Evolutionary conservation across 805 yeast species (phyloP).

Genomic region (Spathaspora girioi): DNA sequence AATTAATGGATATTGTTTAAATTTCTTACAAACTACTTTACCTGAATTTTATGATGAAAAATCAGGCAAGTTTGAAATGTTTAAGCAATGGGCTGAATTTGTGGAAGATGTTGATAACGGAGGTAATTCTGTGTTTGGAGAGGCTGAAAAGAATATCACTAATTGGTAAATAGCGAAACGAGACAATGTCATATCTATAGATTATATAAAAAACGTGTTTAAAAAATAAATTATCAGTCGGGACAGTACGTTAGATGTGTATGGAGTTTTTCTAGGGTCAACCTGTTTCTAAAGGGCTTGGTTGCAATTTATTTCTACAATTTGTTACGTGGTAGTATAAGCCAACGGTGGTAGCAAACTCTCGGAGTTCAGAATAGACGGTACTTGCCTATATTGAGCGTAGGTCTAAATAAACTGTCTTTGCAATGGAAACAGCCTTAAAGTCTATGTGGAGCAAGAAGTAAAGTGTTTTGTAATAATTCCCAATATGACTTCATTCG

Average conservation of each 20-base stretch:
- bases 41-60: conserved; percentile 51
- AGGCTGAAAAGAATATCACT: conserved; percentile 84
- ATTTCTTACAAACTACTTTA: conserved; percentile 57
- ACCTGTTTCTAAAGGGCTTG: too few relatives aligned
- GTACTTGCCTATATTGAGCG: too few relatives aligned
- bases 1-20: conserved; percentile 65
- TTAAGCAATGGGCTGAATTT: conserved; percentile 37
- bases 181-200: background rate
- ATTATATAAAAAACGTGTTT: background rate
- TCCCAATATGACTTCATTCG: too few relatives aligned
- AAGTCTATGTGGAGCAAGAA: too few relatives aligned
- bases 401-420: too few relatives aligned
- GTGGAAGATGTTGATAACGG: conserved; percentile 39
- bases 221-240: background rate
- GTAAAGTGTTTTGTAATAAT: too few relatives aligned
- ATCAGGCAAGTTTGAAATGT: conserved; percentile 40
- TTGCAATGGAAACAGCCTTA: too few relatives aligned
- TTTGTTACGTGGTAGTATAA: too few relatives aligned
- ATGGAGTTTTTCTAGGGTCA: too few relatives aligned
- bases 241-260: background rate
- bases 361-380: too few relatives aligned
- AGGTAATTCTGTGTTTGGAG: conserved; percentile 78
- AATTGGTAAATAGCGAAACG: conserved; percentile 60
- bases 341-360: too few relatives aligned
- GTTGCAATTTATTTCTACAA: too few relatives aligned